Evolutionary conservation across 495 filamentous ascomycete species (phyloP), one percentile per base, ranked within the genome.

Genomic region (Penicillium argentinense): DNA sequence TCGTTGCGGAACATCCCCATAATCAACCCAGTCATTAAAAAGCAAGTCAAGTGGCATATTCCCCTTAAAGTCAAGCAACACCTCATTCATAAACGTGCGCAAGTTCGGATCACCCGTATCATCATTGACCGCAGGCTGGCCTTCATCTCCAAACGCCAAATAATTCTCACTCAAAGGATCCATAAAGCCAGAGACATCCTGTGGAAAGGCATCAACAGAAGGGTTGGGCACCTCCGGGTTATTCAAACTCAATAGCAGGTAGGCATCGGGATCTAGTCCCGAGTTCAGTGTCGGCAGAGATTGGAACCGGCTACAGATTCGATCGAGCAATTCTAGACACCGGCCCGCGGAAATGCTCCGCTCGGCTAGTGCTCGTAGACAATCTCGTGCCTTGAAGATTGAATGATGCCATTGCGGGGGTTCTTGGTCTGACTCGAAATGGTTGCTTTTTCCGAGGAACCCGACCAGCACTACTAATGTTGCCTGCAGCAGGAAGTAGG

Each of bases 41-140:
- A 45, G 32, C 12, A 45, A 17, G 21, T 45, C 42, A 26, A 45
- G 42, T 5, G 42, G 42, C 32, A 45, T 45, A 13, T 33, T 45
- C 6, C 42, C 42, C 12, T 22, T 45, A 12, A 45, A 45, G 27
- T 45, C 42, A 5, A 36, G 22, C 18, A 32, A 45, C 13, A 37
- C 42, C 18, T 45, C 29, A 18, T 45, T 45, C 13, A 45, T 36
- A 22, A 45, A 21, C 42, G 27, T 45, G 21, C 42, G 42, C 6
- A 45, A 8, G 12, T 45, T 37, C 5, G 39, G 39, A 32, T 37
- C 22, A 3, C 13, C 33, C 12, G 16, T 24, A 23, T 45, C 32
- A 27, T 45, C 42, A 18, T 26, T 45, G 9, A 45, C 18, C 2
- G 30, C 3, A 14, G 37, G 16, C 11, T 37, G 42, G 0, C 22